Conservation (phyloP, 129 eudicot genomes). For the Heracleum sosnowskyi region DNA sequence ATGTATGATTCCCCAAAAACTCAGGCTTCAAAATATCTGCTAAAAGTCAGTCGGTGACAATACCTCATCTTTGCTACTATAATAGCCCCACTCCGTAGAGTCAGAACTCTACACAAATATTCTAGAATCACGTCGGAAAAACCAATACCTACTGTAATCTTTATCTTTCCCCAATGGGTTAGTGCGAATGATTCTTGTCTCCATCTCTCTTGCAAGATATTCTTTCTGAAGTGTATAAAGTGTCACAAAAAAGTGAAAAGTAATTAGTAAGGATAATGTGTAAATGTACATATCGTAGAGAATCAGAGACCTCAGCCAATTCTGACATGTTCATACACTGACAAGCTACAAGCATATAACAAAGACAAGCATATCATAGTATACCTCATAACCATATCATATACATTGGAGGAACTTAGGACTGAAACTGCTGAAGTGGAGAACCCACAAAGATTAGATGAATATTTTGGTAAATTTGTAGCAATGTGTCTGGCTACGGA, state of each 20-base stretch:
- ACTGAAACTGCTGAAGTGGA: not conserved
- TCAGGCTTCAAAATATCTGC: not conserved
- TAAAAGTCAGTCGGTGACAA: constrained; percentile 1
- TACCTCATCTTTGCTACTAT: constrained; percentile 73
- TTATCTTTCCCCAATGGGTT: constrained; percentile 85
- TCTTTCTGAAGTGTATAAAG: constrained; percentile 49
- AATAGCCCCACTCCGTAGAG: constrained; percentile 79
- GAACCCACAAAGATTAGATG: not conserved
- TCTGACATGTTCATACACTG: not conserved
- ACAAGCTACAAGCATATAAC: not conserved
- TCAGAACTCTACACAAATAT: constrained; percentile 75
- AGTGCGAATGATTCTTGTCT: constrained; percentile 69
- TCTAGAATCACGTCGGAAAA: constrained; percentile 67
- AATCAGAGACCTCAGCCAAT: not conserved
- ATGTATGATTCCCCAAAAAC: not conserved
- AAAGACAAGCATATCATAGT: not conserved
- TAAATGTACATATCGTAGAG: not conserved
- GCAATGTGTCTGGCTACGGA: not conserved
- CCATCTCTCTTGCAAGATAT: constrained; percentile 75
- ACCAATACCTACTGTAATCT: constrained; percentile 83
- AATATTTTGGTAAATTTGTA: not conserved
- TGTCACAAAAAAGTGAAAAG: not conserved
- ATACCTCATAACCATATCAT: no score
- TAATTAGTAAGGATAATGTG: not conserved
- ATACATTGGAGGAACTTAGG: constrained; percentile 7